These are phyloP conservation scores for Spathaspora boniae DNA, from an alignment of 805 yeast species.

Conservation along the genomic window DNA sequence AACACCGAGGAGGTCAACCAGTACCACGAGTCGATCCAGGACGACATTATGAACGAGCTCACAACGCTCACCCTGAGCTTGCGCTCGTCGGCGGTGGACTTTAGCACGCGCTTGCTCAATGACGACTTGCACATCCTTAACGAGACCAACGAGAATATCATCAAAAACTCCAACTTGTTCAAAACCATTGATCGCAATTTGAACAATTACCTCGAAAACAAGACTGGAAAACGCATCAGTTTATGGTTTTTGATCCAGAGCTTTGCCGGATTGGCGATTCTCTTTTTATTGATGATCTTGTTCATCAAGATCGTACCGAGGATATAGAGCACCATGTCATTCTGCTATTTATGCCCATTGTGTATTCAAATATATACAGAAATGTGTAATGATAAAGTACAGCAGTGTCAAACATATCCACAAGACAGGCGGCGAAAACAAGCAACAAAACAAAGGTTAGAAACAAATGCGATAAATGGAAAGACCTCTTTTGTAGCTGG, in stretches of 20 bases:
- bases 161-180: slow-evolving; percentile 27
- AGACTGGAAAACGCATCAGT: slow-evolving; percentile 39
- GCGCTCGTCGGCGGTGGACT: slow-evolving; percentile 43
- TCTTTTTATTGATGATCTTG: slow-evolving; percentile 30
- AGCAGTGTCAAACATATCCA: background rate
- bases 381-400: background rate
- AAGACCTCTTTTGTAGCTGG: too few relatives aligned
- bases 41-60: slow-evolving; percentile 46
- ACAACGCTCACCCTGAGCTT: slow-evolving; percentile 45
- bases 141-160: slow-evolving; percentile 33
- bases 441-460: background rate
- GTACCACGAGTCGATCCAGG: slow-evolving; percentile 45
- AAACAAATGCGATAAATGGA: too few relatives aligned
- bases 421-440: background rate
- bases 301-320: slow-evolving; percentile 35
- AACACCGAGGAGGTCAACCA: slow-evolving; percentile 18
- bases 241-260: slow-evolving; percentile 35
- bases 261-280: slow-evolving; percentile 20
- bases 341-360: background rate
- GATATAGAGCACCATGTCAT: slow-evolving; percentile 11
- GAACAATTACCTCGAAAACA: slow-evolving; percentile 33
- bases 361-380: background rate
- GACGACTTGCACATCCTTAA: slow-evolving; percentile 34
- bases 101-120: slow-evolving; percentile 31
- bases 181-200: slow-evolving; percentile 33